A percentile compares a stretch with the other conserved stretches of the same genome.
Conservation (phyloP, 306 rosid species). For the Trichosanthes truncata region DNA sequence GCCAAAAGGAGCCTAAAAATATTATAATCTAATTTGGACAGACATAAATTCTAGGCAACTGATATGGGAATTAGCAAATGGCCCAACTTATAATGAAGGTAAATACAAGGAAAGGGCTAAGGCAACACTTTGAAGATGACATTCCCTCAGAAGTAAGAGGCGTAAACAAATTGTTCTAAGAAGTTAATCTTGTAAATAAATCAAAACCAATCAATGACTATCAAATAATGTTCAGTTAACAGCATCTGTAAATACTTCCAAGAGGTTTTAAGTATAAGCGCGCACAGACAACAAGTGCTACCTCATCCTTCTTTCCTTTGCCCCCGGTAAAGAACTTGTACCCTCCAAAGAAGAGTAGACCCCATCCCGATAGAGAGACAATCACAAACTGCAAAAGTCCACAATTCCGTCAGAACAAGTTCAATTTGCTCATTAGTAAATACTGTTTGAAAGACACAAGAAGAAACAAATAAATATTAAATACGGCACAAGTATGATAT, state of each 20-base stretch:
- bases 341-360: conserved; percentile 41
- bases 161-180: background rate
- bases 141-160: background rate
- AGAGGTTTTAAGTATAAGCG: background rate
- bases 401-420: conserved; percentile 17
- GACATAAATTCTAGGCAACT: background rate
- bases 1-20: background rate
- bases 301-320: conserved; percentile 86
- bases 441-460: background rate
- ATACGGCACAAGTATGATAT: background rate
- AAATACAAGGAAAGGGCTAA: background rate
- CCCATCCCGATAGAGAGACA: conserved; percentile 81
- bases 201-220: background rate
- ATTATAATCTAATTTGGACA: background rate
- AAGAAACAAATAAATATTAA: background rate
- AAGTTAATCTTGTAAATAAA: background rate
- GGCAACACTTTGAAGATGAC: background rate
- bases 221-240: background rate
- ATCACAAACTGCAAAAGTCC: conserved; percentile 65
- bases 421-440: background rate
- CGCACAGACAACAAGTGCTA: conserved; percentile 13
- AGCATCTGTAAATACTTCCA: background rate
- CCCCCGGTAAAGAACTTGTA: conserved; percentile 64
- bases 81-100: background rate
- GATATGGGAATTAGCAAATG: background rate